phyloP scores from a whole-genome alignment of 768 basidiomycete species.

The Serpula lacrymans region DNA sequence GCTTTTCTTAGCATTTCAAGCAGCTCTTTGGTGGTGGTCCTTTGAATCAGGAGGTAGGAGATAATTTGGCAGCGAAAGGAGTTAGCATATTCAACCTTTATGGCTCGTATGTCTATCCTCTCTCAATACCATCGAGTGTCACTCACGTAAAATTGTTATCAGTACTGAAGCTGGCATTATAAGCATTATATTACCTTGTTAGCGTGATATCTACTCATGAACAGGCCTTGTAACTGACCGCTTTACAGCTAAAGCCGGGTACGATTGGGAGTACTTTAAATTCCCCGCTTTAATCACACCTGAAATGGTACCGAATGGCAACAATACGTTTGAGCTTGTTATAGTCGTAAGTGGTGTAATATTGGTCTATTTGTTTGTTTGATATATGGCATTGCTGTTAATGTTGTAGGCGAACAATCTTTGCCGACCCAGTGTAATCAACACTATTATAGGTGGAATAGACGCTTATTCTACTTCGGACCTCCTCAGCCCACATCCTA shows the following conservation, averaged over 20 bases:
- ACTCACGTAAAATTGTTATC: neutral
- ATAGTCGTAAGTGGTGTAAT: too few relatives aligned
- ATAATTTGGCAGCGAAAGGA: slow-evolving; percentile 30
- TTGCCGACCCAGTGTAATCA: too few relatives aligned
- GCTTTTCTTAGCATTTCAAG: too few relatives aligned
- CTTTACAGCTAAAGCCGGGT: too few relatives aligned
- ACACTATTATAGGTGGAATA: too few relatives aligned
- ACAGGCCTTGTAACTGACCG: too few relatives aligned
- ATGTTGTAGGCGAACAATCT: too few relatives aligned
- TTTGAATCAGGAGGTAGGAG: slow-evolving; percentile 31
- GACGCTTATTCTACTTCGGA: slow-evolving; percentile 43
- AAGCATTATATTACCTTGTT: too few relatives aligned
- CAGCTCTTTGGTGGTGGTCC: slow-evolving; percentile 39
- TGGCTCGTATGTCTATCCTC: slow-evolving; percentile 31
- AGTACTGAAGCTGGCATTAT: slow-evolving; percentile 17
- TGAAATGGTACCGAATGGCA: slow-evolving; percentile 30
- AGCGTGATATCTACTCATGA: too few relatives aligned
- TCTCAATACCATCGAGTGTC: neutral
- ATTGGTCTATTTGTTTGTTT: too few relatives aligned
- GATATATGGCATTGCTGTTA: too few relatives aligned
- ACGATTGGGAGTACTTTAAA: slow-evolving; percentile 36
- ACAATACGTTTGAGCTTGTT: slow-evolving; percentile 34
- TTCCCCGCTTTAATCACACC: slow-evolving; percentile 15
- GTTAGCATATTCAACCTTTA: slow-evolving; percentile 31
- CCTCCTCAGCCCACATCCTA: slow-evolving; percentile 42